Percentiles rank a stretch among this genome's conserved stretches.
Conservation (phyloP, 2,329 filamentous ascomycete genomes). For the Fusarium sp. region DNA sequence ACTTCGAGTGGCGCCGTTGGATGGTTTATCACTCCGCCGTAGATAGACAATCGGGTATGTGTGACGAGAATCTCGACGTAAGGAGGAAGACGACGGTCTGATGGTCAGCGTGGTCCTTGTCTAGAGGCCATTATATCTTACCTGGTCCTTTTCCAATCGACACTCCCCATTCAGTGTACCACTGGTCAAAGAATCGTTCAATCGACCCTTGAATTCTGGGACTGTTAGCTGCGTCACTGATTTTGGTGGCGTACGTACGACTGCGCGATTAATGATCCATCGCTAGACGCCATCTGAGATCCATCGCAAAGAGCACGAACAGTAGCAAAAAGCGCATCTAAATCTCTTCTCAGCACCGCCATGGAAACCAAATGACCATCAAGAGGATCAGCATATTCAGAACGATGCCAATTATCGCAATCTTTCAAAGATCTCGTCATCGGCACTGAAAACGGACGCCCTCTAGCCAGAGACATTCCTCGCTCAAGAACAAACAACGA, state of each 20-base stretch:
- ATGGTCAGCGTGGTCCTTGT: not conserved
- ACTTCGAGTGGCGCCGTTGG: slow-evolving; percentile 76
- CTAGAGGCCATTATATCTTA: slow-evolving; percentile 29
- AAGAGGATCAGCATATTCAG: slow-evolving; percentile 69
- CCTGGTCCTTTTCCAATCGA: slow-evolving; percentile 64
- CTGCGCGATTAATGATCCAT: slow-evolving; percentile 63
- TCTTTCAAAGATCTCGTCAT: slow-evolving; percentile 72
- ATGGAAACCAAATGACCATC: slow-evolving; percentile 79
- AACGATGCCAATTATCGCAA: slow-evolving; percentile 76
- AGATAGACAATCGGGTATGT: slow-evolving; percentile 78
- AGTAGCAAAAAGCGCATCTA: slow-evolving; percentile 66
- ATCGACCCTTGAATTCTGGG: slow-evolving; percentile 66
- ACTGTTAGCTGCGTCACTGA: slow-evolving; percentile 18
- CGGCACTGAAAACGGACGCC: slow-evolving; percentile 74
- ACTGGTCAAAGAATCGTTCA: slow-evolving; percentile 72
- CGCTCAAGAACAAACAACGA: slow-evolving; percentile 77
- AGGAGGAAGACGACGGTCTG: slow-evolving; percentile 68
- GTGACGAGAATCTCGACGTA: slow-evolving; percentile 80
- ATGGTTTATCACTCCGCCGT: slow-evolving; percentile 79
- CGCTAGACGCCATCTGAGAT: slow-evolving; percentile 58
- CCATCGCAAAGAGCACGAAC: slow-evolving; percentile 69
- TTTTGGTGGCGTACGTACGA: slow-evolving; percentile 49
- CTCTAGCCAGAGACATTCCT: slow-evolving; percentile 75
- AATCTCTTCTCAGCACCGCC: slow-evolving; percentile 72
- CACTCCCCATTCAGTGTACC: slow-evolving; percentile 71